phyloP scores from a whole-genome alignment of 2,329 filamentous ascomycete species.

The Aspergillus terreus region DNA sequence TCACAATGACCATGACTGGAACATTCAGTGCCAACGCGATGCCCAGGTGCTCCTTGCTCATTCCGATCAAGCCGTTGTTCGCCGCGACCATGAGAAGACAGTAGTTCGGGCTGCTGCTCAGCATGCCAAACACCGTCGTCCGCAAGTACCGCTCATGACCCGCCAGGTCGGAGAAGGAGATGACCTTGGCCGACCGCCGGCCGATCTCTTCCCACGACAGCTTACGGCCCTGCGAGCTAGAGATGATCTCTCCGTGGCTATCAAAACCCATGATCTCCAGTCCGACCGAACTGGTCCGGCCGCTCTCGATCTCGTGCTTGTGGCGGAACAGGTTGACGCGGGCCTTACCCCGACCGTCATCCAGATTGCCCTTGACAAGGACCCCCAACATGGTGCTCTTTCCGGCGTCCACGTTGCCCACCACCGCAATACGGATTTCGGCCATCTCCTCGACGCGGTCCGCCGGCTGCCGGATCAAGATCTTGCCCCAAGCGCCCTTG shows the following conservation, averaged over 20 bases:
- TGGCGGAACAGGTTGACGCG: slow-evolving; percentile 95
- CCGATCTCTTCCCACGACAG: slow-evolving; percentile 98
- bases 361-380: slow-evolving; percentile 88
- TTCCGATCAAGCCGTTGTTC: slow-evolving; percentile 94
- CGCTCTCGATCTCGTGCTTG: slow-evolving; percentile 96
- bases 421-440: slow-evolving; percentile 92
- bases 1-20: slow-evolving; percentile 95
- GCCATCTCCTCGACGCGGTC: slow-evolving; percentile 79
- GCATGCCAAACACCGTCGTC: slow-evolving; percentile 91
- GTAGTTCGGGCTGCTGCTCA: slow-evolving; percentile 95
- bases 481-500: slow-evolving; percentile 75
- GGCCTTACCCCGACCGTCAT: slow-evolving; percentile 90
- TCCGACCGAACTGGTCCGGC: slow-evolving; percentile 90
- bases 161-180: slow-evolving; percentile 91
- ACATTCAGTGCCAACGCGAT: slow-evolving; percentile 94
- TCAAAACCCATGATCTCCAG: slow-evolving; percentile 99
- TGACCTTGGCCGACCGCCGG: slow-evolving; percentile 89
- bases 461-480: slow-evolving; percentile 75
- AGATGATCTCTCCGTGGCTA: slow-evolving; percentile 75
- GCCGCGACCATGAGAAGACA: slow-evolving; percentile 97
- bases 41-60: slow-evolving; percentile 97
- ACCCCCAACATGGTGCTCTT: slow-evolving; percentile 97
- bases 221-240: slow-evolving; percentile 77
- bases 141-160: slow-evolving; percentile 93
- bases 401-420: slow-evolving; percentile 95